Evolutionary conservation across 768 basidiomycete species (phyloP), one percentile per base, ranked within the genome.

Genomic region (Leccinum pellstonianum): DNA sequence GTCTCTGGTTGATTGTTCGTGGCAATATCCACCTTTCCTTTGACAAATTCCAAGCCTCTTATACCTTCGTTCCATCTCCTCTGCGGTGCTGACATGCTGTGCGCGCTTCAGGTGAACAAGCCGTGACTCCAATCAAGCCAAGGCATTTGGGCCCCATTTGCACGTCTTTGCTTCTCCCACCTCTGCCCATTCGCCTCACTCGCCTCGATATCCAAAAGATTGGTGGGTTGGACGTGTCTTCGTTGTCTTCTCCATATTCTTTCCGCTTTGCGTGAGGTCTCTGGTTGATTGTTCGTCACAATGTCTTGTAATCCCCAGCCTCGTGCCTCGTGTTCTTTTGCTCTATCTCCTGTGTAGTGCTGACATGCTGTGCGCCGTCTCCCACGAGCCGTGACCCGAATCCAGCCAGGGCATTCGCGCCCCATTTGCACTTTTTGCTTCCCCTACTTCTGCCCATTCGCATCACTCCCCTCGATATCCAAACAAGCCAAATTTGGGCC

Each of bases 191-290:
- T 37, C 61, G 5, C 2, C 25, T 12, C 62, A 57, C 0, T 61
- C 56, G 8, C 38, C 37, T 49, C 56, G 47, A 8, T 64, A 27
- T 27, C 27, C 25, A 27, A 27, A 27, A 60, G 57, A 48, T 43
- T 14, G 69, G 68, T 70, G 62, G 61, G 68, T 66, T 48, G 43
- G 17, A 17, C 1, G 9, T 55, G 21, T 59, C 33, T 66, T 54
- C 15, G 35, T 57, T 41, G 43, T 25, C 27, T 54, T 3, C 17
- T 14, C 52, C 9, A 7, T 37, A 37, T 19, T 10, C 3, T 15
- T 57, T 56, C 19, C 21, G 25, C 17, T 29, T 21, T 56, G 19
- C 23, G 15, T 37, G n/a, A 10, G 17, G 17, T 4, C 29, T 41
- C 3, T 49, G 47, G 25, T 52, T n/a, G 33, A 48, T 59, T 60